Evolutionary conservation across 163 green algal species (phyloP), one percentile per base, ranked within the genome.

Genomic region (Chlamydomonas reinhardtii): DNA sequence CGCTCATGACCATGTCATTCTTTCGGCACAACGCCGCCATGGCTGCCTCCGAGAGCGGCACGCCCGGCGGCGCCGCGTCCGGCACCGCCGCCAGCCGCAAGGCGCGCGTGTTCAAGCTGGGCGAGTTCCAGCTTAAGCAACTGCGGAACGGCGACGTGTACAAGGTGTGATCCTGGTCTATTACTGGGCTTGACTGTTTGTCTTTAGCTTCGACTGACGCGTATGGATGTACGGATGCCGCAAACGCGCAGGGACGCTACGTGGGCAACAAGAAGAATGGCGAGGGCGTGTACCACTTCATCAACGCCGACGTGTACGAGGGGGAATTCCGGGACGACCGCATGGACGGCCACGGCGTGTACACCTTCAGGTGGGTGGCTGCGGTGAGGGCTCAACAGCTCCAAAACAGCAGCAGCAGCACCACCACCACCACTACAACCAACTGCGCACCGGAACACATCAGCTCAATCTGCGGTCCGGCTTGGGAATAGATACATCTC

Each of bases 231-330:
- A 14, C n/a, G n/a, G n/a, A n/a, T n/a, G 39, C 48, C 14, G 48
- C 48, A 1, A 56, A 9, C 48, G 48, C 48, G 48, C 48, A 93
- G 91, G 91, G 92, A 11, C 86, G 77, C 31, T 96, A 95, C 84
- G 31, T 79, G 27, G 39, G 80, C 48, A 77, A 73, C 37, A 90
- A 93, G 76, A 96, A 96, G 90, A 88, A 93, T 29, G 94, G 94
- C 29, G 85, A 95, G 66, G 94, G 94, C 69, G 88, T 92, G 70
- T 96, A 96, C 88, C 85, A 78, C 59, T 97, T 96, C 88, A 88
- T 91, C 39, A 97, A 95, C 80, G 92, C 83, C 0, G 94, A 97
- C 79, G 85, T 95, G 81, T 97, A 95, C 70, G 95, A 95, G 79
- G 95, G 95, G 3, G 83, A 96, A 69, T 97, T 97, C 84, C 81